Base-by-base conservation (phyloP, 2,329 filamentous ascomycete species). In the Chaetomium olivaceum region DNA sequence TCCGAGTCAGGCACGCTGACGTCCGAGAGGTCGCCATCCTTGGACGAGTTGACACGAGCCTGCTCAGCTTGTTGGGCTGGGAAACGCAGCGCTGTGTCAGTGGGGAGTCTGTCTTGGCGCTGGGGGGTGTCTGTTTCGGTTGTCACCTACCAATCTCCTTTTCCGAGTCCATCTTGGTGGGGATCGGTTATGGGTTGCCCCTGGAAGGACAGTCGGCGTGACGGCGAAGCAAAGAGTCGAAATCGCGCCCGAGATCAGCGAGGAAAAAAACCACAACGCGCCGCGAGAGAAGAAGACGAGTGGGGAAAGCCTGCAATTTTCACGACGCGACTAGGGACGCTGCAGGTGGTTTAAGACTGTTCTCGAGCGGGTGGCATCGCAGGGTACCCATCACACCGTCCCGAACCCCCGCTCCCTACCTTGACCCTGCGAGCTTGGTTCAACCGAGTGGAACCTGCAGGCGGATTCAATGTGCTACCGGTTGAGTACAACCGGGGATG, bases 131-230 rank as follows among this genome's bases (percentile, higher is more conserved):
- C 4, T n/a, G 39, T 43, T 43, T 19, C 4, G 39, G 16, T 21
- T 25, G 21, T 51, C 36, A 55, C 68, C 23, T 64, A 71, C 69
- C 63, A 29, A 70, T 63, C 55, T 70, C 69, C 67, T 71, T 71
- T n/a, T 71, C 68, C 23, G 29, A 11, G 57, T 67, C 63, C 59
- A 50, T 58, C 62, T 48, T 68, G 58, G 25, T 21, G 33, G 25
- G 23, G 19, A 31, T 23, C n/a, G 4, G 21, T 58, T 3, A 23
- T 21, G 27, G 21, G n/a, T 4, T 51, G 21, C 52, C 52, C 61
- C 58, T 51, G 39, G 8, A 39, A 52, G 43, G 14, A 31, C 16
- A 33, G n/a, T 50, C 23, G 54, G 25, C 21, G 36, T 11, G 31
- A 16, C 7, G 4, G 16, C n/a, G 36, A 25, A 29, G 3, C 16